Base-by-base conservation (phyloP, 2,329 filamentous ascomycete genomes). In the Curvularia eragrostidis region DNA sequence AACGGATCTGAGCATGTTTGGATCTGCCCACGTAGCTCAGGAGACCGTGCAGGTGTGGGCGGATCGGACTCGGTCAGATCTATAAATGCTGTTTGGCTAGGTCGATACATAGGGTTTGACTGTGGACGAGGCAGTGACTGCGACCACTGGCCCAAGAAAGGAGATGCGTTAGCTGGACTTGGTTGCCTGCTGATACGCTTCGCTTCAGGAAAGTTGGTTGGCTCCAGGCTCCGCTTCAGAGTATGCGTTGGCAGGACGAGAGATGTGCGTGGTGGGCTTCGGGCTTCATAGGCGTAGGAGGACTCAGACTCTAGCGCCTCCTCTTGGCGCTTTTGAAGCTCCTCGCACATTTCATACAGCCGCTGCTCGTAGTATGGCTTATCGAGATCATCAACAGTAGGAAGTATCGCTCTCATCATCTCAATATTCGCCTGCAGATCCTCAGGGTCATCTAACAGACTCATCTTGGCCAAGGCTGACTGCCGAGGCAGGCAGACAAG, bases 31-130 rank as follows among this genome's bases (percentile, higher is more conserved):
- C 28, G 48, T 21, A 39, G 23, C 19, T 49, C 38, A 8, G 18
- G 9, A 24, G 19, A 44, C 19, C 41, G 26, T 5, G 26, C 43
- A 18, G 62, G 63, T 10, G 62, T 62, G 9, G 63, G 64, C 5
- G 59, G 56, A 19, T 70, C 66, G 8, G 71, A 69, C 21, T 50
- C 43, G 7, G 73, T 75, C 36, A 74, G 56, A 46, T 75, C 55
- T 21, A 58, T 44, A 18, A 58, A 19, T 15, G 38, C 36, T 32
- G 47, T 26, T 18, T 44, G 28, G 10, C 32, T 49, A 15, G 43
- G 44, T 23, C 34, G 50, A 21, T 41, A 38, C 19, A 24, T 13
- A 36, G 23, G 23, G 23, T 38, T 39, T 34, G 54, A 28, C 28
- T 54, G 47, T 28, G 54, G 42, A 42, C 58, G 53, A 36, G 56